These are phyloP conservation scores for Globisporangium heterothallicum DNA, from an alignment of 352 stramenopile genomes.

Conservation along the genomic window DNA sequence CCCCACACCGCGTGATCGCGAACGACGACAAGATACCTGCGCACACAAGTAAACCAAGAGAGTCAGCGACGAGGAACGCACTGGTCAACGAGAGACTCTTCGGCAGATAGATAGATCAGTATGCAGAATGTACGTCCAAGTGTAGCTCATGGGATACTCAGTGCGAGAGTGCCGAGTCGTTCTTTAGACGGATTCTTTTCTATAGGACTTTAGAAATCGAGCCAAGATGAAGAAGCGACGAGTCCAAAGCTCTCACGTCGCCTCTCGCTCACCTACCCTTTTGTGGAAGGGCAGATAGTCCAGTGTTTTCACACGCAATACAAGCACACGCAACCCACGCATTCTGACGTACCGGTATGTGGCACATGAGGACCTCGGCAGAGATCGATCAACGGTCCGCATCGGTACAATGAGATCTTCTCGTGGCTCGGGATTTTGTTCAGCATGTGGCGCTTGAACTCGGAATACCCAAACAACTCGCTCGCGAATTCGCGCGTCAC, in stretches of 20 bases:
- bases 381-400: constrained; percentile 96
- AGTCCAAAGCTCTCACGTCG: constrained; percentile 26
- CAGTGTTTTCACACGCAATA: constrained; percentile 15
- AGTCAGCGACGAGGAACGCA: too few species aligned
- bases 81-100: too few species aligned
- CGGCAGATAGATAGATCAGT: too few species aligned
- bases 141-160: constrained; percentile 78
- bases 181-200: constrained; percentile 40
- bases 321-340: constrained; percentile 30
- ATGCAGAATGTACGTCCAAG: constrained; percentile 54
- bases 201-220: constrained; percentile 46
- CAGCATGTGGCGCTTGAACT: constrained; percentile 96
- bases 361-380: constrained; percentile 96
- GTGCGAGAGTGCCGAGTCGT: constrained; percentile 72
- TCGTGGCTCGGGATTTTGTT: constrained; percentile 95
- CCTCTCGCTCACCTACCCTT: constrained; percentile 88
- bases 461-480: constrained; percentile 90
- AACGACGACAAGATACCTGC: constrained; percentile 90
- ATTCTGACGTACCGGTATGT: constrained; percentile 72
- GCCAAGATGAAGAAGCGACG: constrained; percentile 13
- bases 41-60: constrained; percentile 11
- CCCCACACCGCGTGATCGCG: constrained; percentile 91
- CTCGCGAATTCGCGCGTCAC: constrained; percentile 88
- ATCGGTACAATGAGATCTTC: constrained; percentile 95
- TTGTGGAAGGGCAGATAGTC: constrained; percentile 44